Evolutionary conservation across 768 basidiomycete genomes (phyloP).

Genomic region (Pilatotrama ljubarskyi): DNA sequence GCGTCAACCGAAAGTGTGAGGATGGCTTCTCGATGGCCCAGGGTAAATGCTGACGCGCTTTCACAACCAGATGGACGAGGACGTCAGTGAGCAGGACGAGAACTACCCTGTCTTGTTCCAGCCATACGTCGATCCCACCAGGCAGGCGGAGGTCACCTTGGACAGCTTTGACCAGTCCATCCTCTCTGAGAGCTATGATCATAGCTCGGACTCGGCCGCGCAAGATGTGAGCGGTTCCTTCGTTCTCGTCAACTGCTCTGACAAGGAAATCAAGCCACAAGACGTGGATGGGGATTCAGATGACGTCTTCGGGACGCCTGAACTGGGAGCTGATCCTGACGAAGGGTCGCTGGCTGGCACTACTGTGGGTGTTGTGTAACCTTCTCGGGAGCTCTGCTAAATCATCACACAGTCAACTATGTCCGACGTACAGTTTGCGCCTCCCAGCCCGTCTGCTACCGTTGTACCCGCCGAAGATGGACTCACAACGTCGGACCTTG

Average conservation of each 20-base stretch:
- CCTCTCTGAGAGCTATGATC: not conserved
- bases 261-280: not conserved
- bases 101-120: not conserved
- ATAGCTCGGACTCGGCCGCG: not conserved
- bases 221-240: constrained; percentile 11
- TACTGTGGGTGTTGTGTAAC: no score
- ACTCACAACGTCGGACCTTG: not conserved
- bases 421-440: no score
- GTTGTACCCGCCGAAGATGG: no score
- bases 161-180: not conserved
- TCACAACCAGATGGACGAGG: not conserved
- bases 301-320: not conserved
- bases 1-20: not conserved
- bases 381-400: no score
- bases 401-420: no score
- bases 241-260: not conserved
- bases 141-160: not conserved
- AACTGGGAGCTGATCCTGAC: not conserved
- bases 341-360: no score
- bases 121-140: not conserved
- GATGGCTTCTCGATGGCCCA: not conserved
- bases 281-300: constrained; percentile 3
- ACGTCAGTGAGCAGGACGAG: not conserved
- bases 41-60: not conserved
- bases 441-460: no score